Evolutionary conservation across 805 yeast species (phyloP).

Genomic region (Myxozyma vanderwaltii): DNA sequence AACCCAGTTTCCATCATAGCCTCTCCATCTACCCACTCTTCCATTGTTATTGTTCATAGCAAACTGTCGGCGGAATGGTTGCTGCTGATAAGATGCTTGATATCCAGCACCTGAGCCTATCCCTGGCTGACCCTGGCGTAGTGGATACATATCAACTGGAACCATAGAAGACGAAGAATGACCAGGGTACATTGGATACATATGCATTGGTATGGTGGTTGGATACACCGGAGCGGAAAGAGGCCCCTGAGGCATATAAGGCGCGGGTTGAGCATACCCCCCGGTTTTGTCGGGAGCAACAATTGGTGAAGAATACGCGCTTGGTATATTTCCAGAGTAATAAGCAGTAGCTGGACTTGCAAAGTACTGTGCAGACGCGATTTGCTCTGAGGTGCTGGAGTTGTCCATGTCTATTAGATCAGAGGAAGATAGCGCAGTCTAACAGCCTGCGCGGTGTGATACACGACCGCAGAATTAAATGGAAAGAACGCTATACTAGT

Average conservation of each 20-base stretch:
- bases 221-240: constrained; percentile 20
- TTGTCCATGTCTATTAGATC: not conserved
- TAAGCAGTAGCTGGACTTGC: not conserved
- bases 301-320: not conserved
- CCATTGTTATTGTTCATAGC: not conserved
- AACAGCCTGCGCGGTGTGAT: not conserved
- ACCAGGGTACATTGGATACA: constrained; percentile 27
- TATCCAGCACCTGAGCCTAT: not conserved
- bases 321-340: not conserved
- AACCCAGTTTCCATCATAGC: constrained; percentile 4
- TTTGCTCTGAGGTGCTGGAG: not conserved
- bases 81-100: constrained; percentile 3
- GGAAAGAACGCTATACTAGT: too few relatives aligned
- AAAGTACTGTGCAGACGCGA: not conserved
- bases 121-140: constrained; percentile 7
- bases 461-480: too few relatives aligned
- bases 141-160: constrained; percentile 13
- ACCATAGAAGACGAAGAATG: constrained; percentile 5
- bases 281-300: not conserved
- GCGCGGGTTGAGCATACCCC: constrained; percentile 4
- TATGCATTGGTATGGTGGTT: constrained; percentile 13
- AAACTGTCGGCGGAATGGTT: constrained; percentile 8
- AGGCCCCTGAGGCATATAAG: constrained; percentile 6
- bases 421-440: not conserved
- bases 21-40: constrained; percentile 6